Base-by-base conservation (phyloP, 768 basidiomycete species). In the Chalciporus piperatus region DNA sequence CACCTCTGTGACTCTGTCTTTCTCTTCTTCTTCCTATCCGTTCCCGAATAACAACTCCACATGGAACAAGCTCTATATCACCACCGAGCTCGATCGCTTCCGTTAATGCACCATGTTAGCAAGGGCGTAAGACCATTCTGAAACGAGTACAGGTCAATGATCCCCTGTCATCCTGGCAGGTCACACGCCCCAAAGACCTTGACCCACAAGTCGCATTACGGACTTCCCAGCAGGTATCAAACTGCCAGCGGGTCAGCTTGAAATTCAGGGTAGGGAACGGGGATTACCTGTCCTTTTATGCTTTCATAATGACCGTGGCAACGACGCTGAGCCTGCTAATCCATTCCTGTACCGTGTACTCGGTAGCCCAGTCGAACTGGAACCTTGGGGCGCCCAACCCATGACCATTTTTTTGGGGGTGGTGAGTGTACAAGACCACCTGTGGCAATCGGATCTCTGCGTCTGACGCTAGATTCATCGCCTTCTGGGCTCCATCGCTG, bases 241-340 rank as follows among this genome's bases (percentile, higher is more conserved):
- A 16, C 44, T 47, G 58, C 50, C 58, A 57, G 33, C 48, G 50
- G 38, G 40, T 51, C 54, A 42, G 25, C 56, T 33, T 56, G 41
- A 67, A 59, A 57, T 61, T 62, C 65, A 66, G 65, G 65, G 63
- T 54, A 25, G n/a, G 2, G 11, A 48, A 51, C 65, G 66, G 66
- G 66, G 66, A 67, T 68, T 67, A 67, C 66, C 56, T 56, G 40
- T 59, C 59, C 37, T 47, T 50, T 65, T 47, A 55, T 48, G 37
- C 56, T 48, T 50, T 55, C 41, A 59, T 57, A 54, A 59, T 58
- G 25, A 55, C 39, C 52, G 53, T 65, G 64, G 52, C 50, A 58
- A 43, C 45, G 45, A 54, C 20, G 33, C 47, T 46, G 37, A 14
- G 38, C 47, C 20, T 38, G 41, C 45, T 55, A 57, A 40, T 49